phyloP scores from a whole-genome alignment of 495 filamentous ascomycete genomes.

The Penicillium dipodomyicola region DNA sequence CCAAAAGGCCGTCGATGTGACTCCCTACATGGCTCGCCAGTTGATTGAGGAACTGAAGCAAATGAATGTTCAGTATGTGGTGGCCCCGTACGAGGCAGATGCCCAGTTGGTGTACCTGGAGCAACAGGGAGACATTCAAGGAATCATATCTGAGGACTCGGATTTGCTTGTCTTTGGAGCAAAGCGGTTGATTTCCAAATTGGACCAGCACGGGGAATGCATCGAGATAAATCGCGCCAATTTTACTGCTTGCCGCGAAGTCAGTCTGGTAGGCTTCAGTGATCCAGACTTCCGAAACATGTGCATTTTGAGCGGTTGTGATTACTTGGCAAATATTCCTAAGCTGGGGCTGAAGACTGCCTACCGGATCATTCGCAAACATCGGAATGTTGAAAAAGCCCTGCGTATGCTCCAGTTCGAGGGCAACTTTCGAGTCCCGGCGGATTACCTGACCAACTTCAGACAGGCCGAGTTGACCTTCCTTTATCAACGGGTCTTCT shows the following conservation, averaged over 20 bases:
- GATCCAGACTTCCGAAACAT: constrained; percentile 88
- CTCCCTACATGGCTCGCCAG: constrained; percentile 88
- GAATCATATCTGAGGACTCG: constrained; percentile 94
- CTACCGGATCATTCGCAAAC: constrained; percentile 81
- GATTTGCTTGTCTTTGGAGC: constrained; percentile 95
- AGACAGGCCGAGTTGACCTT: constrained; percentile 87
- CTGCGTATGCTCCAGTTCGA: constrained; percentile 82
- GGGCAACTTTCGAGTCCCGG: constrained; percentile 73
- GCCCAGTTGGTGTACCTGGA: constrained; percentile 94
- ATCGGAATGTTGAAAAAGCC: constrained; percentile 82
- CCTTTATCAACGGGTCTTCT: constrained; percentile 90
- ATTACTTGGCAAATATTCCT: constrained; percentile 81
- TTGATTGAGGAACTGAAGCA: constrained; percentile 89
- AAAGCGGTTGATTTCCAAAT: constrained; percentile 84
- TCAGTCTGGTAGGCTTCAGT: constrained; percentile 88
- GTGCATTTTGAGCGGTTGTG: constrained; percentile 97
- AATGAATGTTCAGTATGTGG: constrained; percentile 76
- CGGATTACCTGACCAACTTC: constrained; percentile 74
- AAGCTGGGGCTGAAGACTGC: constrained; percentile 92
- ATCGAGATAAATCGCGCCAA: constrained; percentile 85
- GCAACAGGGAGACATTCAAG: constrained; percentile 73
- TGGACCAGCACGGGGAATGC: constrained; percentile 90
- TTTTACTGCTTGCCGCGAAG: constrained; percentile 82
- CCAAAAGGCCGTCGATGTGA: constrained; percentile 95
- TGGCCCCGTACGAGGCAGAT: constrained; percentile 97